Percentiles rank a stretch among this genome's conserved stretches.
phyloP scores from a whole-genome alignment of 106 monocot genomes.

The Allium fistulosum region DNA sequence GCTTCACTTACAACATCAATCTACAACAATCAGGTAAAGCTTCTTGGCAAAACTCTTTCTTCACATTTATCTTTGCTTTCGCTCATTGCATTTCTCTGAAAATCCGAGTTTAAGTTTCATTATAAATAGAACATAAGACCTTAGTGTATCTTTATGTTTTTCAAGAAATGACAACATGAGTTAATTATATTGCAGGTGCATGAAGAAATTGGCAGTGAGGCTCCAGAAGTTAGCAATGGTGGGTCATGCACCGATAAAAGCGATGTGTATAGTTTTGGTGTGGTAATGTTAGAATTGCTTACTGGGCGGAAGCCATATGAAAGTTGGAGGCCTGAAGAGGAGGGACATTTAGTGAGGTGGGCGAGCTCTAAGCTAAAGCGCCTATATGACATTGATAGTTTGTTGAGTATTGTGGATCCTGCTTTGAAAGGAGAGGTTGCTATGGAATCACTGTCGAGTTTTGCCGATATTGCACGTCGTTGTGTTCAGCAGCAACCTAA shows the following conservation, averaged over 20 bases:
- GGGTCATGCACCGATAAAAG: slow-evolving; percentile 13
- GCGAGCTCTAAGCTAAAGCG: slow-evolving; percentile 32
- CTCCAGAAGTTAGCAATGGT: slow-evolving; percentile 48
- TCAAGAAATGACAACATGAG: no score
- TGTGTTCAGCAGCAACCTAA: slow-evolving; percentile 74
- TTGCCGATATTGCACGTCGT: slow-evolving; percentile 83
- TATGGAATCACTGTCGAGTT: slow-evolving; percentile 62
- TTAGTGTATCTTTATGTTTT: no score
- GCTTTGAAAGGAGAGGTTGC: slow-evolving; percentile 46
- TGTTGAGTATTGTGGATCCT: slow-evolving; percentile 75
- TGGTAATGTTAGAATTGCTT: no score
- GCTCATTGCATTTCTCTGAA: no score
- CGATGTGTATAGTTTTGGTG: no score
- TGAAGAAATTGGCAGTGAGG: slow-evolving; percentile 33
- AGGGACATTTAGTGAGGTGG: slow-evolving; percentile 79
- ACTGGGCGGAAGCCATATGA: not conserved
- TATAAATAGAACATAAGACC: no score
- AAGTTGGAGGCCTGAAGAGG: slow-evolving; percentile 56
- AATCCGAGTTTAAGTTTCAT: no score
- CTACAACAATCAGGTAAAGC: slow-evolving; percentile 49
- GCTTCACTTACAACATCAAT: slow-evolving; percentile 31
- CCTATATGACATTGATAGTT: slow-evolving; percentile 63
- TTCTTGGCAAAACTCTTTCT: no score
- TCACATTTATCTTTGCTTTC: no score
- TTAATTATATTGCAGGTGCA: not conserved